Evolutionary conservation across 805 yeast species (phyloP), one percentile per base, ranked within the genome.

Genomic region (Candida dendrica): DNA sequence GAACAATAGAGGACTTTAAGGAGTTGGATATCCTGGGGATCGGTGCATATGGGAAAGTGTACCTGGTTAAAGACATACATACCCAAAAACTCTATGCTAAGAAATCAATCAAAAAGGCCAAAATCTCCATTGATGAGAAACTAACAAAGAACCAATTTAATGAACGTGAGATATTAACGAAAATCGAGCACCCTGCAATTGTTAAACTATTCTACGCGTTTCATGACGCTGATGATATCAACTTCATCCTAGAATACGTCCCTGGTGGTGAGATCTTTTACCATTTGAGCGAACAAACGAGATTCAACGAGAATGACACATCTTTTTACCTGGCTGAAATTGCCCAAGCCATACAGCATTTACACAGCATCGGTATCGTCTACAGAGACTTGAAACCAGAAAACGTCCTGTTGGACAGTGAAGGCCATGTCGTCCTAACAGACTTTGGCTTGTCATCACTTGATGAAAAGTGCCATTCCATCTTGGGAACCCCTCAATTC

Each of bases 321-420:
- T 78, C 89, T 3, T 86, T 79, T 53, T 87, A 87, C 50, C 71
- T 80, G 3, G 95, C 93, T 0, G 93, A 88, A 53, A 81, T 87
- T 65, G 78, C 86, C 5, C 70, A 84, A 37, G 95, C 95, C 0
- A 61, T 88, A 34, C 65, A 71, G 38, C 95, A 89, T 60, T 66
- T 88, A 20, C 96, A 88, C 57, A 69, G 70, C 36, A 72, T 82
- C 16, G 96, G 96, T 13, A 81, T 88, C 17, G 90, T 88, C 4
- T 89, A 88, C 53, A 74, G 96, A 34, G 96, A 88, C 58, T 66
- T 88, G 49, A 88, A 88, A 60, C 96, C 96, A 5, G 96, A 88
- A 60, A 88, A 88, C 55, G 89, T 95, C 54, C 66, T 89, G 52
- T 66, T 88, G 32, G 86, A 87, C 53, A 66, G 77, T 3, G 60